phyloP scores from a whole-genome alignment of 805 yeast species.

The Wickerhamomyces subpelliculosus region DNA sequence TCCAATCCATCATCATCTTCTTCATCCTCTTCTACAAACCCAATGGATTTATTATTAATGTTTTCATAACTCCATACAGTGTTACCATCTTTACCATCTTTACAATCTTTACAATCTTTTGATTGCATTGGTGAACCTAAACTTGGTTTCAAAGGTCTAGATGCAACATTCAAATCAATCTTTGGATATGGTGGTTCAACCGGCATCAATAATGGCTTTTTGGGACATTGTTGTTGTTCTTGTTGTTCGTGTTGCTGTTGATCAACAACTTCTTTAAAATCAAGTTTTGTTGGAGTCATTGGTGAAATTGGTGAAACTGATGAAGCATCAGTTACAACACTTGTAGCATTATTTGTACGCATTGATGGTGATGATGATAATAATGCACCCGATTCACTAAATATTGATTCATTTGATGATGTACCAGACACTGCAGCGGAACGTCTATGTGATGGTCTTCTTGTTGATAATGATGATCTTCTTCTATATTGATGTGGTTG shows the following conservation, averaged over 20 bases:
- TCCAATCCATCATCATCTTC: too few species aligned
- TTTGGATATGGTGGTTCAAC: constrained; percentile 1
- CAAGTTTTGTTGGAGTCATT: neutral
- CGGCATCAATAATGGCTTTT: too few species aligned
- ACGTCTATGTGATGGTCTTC: constrained; percentile 1
- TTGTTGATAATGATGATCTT: neutral
- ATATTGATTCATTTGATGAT: constrained; percentile 1
- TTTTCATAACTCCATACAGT: too few species aligned
- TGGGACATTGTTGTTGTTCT: neutral
- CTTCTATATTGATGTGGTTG: too few species aligned
- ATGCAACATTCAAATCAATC: constrained; percentile 12
- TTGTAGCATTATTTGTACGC: neutral
- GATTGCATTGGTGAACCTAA: neutral
- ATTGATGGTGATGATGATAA: neutral
- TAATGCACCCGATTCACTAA: neutral
- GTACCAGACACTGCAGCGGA: constrained; percentile 1
- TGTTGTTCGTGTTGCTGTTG: neutral
- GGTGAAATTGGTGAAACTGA: too few species aligned
- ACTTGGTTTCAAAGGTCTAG: constrained; percentile 9
- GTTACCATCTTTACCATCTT: too few species aligned
- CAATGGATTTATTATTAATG: too few species aligned
- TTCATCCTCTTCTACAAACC: too few species aligned
- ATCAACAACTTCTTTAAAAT: neutral
- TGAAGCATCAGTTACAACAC: neutral
- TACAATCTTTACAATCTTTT: neutral